phyloP scores from a whole-genome alignment of 176 grass and related monocot species.

The Oryza glumipatula region DNA sequence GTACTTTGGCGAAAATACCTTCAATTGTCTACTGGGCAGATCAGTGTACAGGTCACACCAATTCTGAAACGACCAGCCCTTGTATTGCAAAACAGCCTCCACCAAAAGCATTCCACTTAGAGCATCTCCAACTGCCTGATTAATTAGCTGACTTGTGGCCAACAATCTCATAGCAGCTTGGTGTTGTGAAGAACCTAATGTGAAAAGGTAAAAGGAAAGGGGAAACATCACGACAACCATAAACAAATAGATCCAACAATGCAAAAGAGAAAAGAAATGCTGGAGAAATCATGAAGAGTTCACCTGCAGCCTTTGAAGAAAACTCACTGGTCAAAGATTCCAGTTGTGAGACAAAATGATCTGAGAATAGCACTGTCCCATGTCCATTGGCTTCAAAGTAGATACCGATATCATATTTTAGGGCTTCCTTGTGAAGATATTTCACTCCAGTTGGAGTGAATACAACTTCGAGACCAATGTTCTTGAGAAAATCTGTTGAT shows the following conservation, averaged over 20 bases:
- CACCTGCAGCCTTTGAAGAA: slow-evolving; percentile 52
- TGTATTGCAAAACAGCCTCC: slow-evolving; percentile 82
- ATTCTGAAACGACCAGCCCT: slow-evolving; percentile 80
- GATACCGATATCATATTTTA: slow-evolving; percentile 84
- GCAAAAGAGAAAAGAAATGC: not conserved
- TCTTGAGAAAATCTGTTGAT: slow-evolving; percentile 70
- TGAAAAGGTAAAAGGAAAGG: not conserved
- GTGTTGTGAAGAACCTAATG: slow-evolving; percentile 57
- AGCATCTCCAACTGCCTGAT: slow-evolving; percentile 93
- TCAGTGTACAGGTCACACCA: slow-evolving; percentile 91
- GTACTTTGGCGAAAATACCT: slow-evolving; percentile 39
- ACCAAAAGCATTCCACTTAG: slow-evolving; percentile 88
- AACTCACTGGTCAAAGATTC: slow-evolving; percentile 46
- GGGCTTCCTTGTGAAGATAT: slow-evolving; percentile 90
- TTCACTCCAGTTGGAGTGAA: slow-evolving; percentile 92
- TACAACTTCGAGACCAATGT: slow-evolving; percentile 75
- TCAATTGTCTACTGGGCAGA: slow-evolving; percentile 88
- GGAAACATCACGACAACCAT: not conserved
- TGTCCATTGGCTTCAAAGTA: slow-evolving; percentile 99
- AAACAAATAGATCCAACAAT: not conserved
- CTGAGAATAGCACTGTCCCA: slow-evolving; percentile 77
- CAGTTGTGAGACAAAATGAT: slow-evolving; percentile 59
- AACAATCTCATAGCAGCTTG: slow-evolving; percentile 74
- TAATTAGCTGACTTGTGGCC: slow-evolving; percentile 77
- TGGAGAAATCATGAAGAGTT: slow-evolving; percentile 4